A percentile compares a stretch with the other conserved stretches of the same genome.
phyloP scores from a whole-genome alignment of 2,329 filamentous ascomycete genomes.

The Cercospora janseana region DNA sequence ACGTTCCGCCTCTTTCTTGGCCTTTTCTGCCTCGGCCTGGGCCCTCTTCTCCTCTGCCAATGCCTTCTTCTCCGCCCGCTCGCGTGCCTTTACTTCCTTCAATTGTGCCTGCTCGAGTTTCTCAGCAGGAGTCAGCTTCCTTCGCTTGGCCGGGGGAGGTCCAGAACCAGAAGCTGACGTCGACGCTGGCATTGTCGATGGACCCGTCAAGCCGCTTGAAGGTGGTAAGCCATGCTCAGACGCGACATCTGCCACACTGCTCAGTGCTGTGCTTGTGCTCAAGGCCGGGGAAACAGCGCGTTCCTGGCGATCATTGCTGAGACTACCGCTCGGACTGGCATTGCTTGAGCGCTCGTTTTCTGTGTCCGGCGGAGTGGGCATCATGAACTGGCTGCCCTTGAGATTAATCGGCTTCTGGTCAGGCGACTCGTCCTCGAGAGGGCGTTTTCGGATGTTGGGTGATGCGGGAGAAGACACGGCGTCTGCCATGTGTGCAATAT shows the following conservation, averaged over 20 bases:
- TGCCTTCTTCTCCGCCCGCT: constrained; percentile 34
- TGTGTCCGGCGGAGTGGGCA: constrained; percentile 37
- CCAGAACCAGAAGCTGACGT: constrained; percentile 18
- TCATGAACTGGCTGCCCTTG: constrained; percentile 37
- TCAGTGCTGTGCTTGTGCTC: constrained; percentile 35
- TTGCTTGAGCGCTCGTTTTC: constrained; percentile 33
- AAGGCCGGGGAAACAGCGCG: constrained; percentile 35
- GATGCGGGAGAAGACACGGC: constrained; percentile 33
- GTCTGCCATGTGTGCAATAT: constrained; percentile 31
- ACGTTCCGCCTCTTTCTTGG: constrained; percentile 41
- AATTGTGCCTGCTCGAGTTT: constrained; percentile 37
- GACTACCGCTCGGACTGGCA: constrained; percentile 27
- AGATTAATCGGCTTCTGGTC: constrained; percentile 35
- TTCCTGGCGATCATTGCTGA: constrained; percentile 12
- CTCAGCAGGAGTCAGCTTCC: constrained; percentile 45
- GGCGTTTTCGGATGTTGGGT: constrained; percentile 31
- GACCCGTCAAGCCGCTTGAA: constrained; percentile 12
- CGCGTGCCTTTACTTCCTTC: constrained; percentile 31
- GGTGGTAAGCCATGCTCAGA: constrained; percentile 19
- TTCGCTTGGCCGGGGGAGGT: constrained; percentile 42
- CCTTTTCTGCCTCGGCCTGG: constrained; percentile 36
- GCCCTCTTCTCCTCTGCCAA: constrained; percentile 35
- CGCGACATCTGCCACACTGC: constrained; percentile 32
- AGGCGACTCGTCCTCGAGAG: constrained; percentile 29
- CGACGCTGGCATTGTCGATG: constrained; percentile 7